Evolutionary conservation across 495 filamentous ascomycete species (phyloP), one percentile per base, ranked within the genome.

Genomic region (Hapsidospora chrysogenum): DNA sequence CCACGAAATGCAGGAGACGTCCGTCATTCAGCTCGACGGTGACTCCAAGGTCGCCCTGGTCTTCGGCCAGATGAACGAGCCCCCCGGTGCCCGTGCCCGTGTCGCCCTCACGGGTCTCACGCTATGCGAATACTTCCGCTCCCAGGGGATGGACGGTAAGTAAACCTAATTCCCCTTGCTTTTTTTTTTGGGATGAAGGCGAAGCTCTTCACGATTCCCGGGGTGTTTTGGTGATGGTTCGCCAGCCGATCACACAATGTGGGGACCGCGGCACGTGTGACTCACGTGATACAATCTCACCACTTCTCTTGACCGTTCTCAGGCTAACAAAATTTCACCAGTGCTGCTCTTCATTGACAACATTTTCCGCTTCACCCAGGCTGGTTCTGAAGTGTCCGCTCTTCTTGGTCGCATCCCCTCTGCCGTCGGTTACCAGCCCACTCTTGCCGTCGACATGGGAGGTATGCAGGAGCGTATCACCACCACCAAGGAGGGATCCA

Each of bases 1-100:
- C 80, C 92, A 97, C 72, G 89, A 97, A 80, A 97, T 97, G 89
- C 89, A 97, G 73, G 86, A 97, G 72, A 97, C 89, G 54, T 76
- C 78, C 68, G 89, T 97, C 75, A 97, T 97, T 67, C 71, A 97
- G 63, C 83, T 97, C 42, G 89, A 97, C 44, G 89, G 89, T 66
- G 85, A 93, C 51, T 97, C 89, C 61, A 97, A 97, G 80, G 89
- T 96, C 68, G 83, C 89, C 43, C 74, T 97, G 46, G 89, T 96
- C 46, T 97, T 97, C 72, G 89, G 89, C 73, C 89, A 97, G 72
- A 97, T 97, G 89, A 96, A 97, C 76, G 89, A 97, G 68, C 89
- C 89, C 58, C 89, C 89, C 41, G 89, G 89, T 72, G 89, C 89
- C 60, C 89, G 89, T 84, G 89, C 89, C 58, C 89, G 89, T 87